Conservation (phyloP, 2,329 filamentous ascomycete species). For the Sclerotinia subarctica region DNA sequence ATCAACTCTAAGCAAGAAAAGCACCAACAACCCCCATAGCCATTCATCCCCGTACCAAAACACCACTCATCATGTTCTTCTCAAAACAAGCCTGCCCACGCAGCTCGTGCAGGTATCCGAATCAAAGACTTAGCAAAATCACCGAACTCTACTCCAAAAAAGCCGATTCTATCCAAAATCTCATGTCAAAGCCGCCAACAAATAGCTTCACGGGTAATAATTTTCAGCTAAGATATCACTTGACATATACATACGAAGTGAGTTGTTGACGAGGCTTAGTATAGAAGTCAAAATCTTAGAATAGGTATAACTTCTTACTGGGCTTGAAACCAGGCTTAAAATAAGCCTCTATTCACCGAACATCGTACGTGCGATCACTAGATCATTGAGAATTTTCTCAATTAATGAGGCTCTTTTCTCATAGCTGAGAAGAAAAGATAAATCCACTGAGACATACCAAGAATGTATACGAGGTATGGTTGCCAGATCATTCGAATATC, state of each 20-base stretch:
- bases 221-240: slow-evolving; percentile 7
- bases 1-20: background rate
- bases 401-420: background rate
- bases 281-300: background rate
- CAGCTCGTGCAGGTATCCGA: background rate
- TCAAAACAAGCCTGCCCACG: background rate
- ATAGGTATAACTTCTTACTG: background rate
- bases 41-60: background rate
- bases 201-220: background rate
- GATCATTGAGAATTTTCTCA: background rate
- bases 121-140: background rate
- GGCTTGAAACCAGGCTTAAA: background rate
- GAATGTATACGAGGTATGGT: background rate
- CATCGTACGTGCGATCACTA: background rate
- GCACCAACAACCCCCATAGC: background rate
- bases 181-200: background rate
- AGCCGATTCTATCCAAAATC: background rate
- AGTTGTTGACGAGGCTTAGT: background rate
- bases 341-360: background rate
- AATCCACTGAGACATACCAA: slow-evolving; percentile 1
- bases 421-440: background rate
- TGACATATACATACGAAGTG: slow-evolving; percentile 3
- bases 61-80: background rate
- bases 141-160: background rate
- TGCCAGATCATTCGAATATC: background rate